These are phyloP conservation scores for Chytriomyces confervae DNA, from an alignment of 192 early-diverging fungal species.

Conservation along the genomic window DNA sequence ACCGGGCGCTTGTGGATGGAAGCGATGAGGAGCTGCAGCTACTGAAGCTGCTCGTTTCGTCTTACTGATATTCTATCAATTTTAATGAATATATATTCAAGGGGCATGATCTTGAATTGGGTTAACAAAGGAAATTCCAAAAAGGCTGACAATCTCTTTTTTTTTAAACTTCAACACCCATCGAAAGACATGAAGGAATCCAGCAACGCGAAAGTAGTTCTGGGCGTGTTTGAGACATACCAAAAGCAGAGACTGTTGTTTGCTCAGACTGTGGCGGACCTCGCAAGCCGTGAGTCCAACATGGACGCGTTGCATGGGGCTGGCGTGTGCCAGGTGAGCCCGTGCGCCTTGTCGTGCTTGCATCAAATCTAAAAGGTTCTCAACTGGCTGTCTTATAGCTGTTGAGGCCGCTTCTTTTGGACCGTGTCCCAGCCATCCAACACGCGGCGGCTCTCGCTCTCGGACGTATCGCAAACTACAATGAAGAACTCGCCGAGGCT, in stretches of 20 bases:
- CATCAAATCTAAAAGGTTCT: too few relatives aligned
- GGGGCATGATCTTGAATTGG: too few relatives aligned
- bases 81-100: too few relatives aligned
- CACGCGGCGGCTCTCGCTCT: slow-evolving; percentile 65
- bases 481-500: slow-evolving; percentile 59
- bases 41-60: slow-evolving; percentile 45
- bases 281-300: slow-evolving; percentile 61
- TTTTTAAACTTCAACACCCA: background rate
- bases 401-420: slow-evolving; percentile 59
- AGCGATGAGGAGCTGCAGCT: slow-evolving; percentile 91
- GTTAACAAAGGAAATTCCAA: too few relatives aligned
- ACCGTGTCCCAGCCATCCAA: slow-evolving; percentile 64
- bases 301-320: slow-evolving; percentile 59
- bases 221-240: slow-evolving; percentile 64
- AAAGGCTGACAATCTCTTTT: too few relatives aligned
- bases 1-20: slow-evolving; percentile 81
- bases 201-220: slow-evolving; percentile 48
- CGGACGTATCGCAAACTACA: slow-evolving; percentile 63
- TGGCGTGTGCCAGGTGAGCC: slow-evolving; percentile 38
- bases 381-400: slow-evolving; percentile 18
- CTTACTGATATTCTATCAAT: background rate
- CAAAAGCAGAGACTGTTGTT: slow-evolving; percentile 63
- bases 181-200: background rate
- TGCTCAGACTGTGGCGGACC: slow-evolving; percentile 64
- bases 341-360: too few relatives aligned